Evolutionary conservation across 331 rosid genomes (phyloP), one percentile per base, ranked within the genome.

Genomic region (Prunus yedoensis): DNA sequence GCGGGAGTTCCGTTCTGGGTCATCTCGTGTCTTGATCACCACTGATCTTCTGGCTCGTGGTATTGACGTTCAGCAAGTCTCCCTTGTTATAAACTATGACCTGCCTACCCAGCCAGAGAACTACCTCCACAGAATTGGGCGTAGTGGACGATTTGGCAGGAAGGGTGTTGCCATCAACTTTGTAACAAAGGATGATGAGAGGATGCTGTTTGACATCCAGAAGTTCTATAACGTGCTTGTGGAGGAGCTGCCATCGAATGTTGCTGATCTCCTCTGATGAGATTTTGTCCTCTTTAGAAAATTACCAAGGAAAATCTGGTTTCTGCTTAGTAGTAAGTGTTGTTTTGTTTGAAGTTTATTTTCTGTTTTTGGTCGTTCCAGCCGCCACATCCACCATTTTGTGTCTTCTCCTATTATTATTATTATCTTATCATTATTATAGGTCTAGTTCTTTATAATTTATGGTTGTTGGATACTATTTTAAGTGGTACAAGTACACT

Each of bases 1-100:
- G 96, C 93, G 96, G 17, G 96, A 91, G 70, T 91, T 91, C 68
- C 93, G 94, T n/a, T 91, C 96, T n/a, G 96, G 96, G 0, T 91
- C 96, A 5, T 91, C 94, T 13, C 90, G 96, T 62, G 96, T 91
- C 54, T 78, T 91, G 17, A 91, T 91, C 30, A 91, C 96, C 16
- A 91, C 96, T 3, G 91, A 91, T 84, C 90, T 89, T 17, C 78
- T 91, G 89, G 96, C 96, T 2, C 96, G 96, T 79, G 96, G 94
- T 75, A 91, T 91, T 54, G 96, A 91, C 72, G 96, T 91, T 49
- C 96, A 91, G 57, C 96, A 91, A 79, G 96, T 91, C 80, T 91
- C 96, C 51, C 88, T 91, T 12, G 96, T 91, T 54, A 91, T 91
- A 17, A 91, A 91, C 58, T 91, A 66, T 78, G 96, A 91, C 71